Conservation (phyloP, 2,329 filamentous ascomycete genomes). For the Claviceps digitariae region DNA sequence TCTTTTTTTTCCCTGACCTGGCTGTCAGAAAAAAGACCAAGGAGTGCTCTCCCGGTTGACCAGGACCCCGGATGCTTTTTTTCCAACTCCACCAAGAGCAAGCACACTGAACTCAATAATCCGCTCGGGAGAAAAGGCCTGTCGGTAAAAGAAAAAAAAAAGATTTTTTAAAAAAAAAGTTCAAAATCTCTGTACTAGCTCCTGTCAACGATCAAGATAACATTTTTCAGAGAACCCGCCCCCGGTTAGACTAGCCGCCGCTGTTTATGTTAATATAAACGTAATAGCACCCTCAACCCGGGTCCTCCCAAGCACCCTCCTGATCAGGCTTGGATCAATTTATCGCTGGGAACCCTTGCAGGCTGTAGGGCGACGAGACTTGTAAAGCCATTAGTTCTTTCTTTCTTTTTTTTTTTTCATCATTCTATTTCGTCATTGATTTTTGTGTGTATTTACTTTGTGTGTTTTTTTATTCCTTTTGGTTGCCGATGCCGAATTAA, state of each 20-base stretch:
- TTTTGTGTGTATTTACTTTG: not conserved
- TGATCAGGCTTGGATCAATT: not conserved
- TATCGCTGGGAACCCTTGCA: not conserved
- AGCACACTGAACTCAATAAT: not conserved
- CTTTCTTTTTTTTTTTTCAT: too few species aligned
- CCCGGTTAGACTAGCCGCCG: not conserved
- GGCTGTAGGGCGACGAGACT: not conserved
- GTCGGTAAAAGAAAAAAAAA: not conserved
- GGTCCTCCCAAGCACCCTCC: not conserved
- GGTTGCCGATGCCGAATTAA: not conserved
- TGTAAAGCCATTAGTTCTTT: not conserved
- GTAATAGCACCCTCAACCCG: not conserved
- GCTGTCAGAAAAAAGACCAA: not conserved
- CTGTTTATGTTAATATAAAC: not conserved
- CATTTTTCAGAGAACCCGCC: not conserved
- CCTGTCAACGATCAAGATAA: not conserved
- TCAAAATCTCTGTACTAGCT: not conserved
- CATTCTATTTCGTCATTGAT: not conserved
- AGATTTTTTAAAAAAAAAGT: not conserved
- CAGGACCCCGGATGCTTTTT: not conserved
- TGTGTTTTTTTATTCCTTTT: not conserved
- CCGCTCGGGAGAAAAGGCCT: not conserved
- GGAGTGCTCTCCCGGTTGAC: not conserved
- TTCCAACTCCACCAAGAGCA: not conserved
- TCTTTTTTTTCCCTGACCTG: too few species aligned